phyloP scores from a whole-genome alignment of 768 basidiomycete genomes.

The Leucocoprinus sp. region DNA sequence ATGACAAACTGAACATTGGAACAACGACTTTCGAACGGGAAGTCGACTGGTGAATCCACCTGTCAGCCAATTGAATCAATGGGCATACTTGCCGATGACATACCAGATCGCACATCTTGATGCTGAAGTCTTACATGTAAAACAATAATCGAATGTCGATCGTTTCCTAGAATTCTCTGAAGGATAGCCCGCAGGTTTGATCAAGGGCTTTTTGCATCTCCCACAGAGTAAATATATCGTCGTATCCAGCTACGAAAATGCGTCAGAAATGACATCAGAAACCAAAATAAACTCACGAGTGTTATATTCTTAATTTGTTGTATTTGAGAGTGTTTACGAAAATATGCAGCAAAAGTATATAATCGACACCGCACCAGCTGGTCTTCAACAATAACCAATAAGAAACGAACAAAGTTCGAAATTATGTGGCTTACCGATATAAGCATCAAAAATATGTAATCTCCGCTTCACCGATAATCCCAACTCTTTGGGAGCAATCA shows the following conservation, averaged over 20 bases:
- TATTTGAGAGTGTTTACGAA: conserved; percentile 54
- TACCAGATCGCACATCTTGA: conserved; percentile 69
- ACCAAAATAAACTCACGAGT: conserved; percentile 30
- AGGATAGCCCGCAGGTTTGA: conserved; percentile 28
- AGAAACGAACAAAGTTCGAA: background rate
- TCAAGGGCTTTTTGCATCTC: conserved; percentile 57
- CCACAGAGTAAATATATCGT: conserved; percentile 64
- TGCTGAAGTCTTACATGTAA: conserved; percentile 38
- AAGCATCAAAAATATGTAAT: conserved; percentile 55
- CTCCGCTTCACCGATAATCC: conserved; percentile 33
- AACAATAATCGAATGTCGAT: conserved; percentile 43
- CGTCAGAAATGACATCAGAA: background rate
- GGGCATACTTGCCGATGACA: conserved; percentile 12
- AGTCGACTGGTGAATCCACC: conserved; percentile 49
- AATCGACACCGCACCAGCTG: conserved; percentile 53
- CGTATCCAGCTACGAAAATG: conserved; percentile 49
- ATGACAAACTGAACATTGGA: conserved; percentile 68
- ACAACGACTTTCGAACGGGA: conserved; percentile 61
- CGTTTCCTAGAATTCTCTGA: background rate
- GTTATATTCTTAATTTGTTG: conserved; percentile 47
- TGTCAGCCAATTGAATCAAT: background rate
- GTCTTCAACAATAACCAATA: conserved; percentile 31
- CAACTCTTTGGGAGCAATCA: conserved; percentile 56
- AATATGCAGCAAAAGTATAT: conserved; percentile 61
- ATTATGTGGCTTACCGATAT: conserved; percentile 46